These are phyloP conservation scores for Penicillium lividum DNA, from an alignment of 495 filamentous ascomycete genomes.

Conservation along the genomic window DNA sequence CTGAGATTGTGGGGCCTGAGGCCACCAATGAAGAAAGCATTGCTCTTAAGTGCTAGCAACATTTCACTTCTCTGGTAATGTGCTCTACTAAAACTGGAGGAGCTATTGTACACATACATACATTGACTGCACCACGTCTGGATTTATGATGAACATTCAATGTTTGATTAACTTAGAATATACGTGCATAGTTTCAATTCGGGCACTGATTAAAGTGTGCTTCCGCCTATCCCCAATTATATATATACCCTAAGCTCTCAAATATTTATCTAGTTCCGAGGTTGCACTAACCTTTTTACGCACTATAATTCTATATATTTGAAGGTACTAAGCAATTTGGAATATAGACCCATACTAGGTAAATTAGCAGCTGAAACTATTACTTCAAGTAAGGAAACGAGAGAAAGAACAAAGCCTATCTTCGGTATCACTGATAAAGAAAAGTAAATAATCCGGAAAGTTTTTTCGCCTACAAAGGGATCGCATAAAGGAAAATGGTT, in stretches of 20 bases:
- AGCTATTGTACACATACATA: no score
- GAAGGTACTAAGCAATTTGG: neutral
- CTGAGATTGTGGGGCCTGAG: constrained; percentile 21
- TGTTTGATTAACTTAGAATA: no score
- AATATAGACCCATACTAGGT: neutral
- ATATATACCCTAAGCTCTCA: no score
- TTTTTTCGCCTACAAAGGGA: neutral
- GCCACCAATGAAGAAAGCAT: constrained; percentile 1
- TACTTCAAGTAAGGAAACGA: constrained; percentile 13
- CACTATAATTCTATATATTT: neutral
- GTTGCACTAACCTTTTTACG: neutral
- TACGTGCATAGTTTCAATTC: no score
- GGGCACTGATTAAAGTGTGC: no score
- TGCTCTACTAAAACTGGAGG: no score
- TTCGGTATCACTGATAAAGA: constrained; percentile 15
- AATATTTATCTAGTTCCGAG: no score
- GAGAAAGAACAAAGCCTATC: neutral
- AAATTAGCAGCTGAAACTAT: constrained; percentile 4
- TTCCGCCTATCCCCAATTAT: no score
- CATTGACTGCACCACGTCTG: no score
- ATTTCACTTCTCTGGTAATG: no score
- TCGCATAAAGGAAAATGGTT: constrained; percentile 8
- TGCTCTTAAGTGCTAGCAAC: no score
- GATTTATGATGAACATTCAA: no score
- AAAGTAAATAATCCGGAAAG: neutral